These are phyloP conservation scores for Mrakia gelida DNA, from an alignment of 768 basidiomycete genomes.

Conservation along the genomic window DNA sequence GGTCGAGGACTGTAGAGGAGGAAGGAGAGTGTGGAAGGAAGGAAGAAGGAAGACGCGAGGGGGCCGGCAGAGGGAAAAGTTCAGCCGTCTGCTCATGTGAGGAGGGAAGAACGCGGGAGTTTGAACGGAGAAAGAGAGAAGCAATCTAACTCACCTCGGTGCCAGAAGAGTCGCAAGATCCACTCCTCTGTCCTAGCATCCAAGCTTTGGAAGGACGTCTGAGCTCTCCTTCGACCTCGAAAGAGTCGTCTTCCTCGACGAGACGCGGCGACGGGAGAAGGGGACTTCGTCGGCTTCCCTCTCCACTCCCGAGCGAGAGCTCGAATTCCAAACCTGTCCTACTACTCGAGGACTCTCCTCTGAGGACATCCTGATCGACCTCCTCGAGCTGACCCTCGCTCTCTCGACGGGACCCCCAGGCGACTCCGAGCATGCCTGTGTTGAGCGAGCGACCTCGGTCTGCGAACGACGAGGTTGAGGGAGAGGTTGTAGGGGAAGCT, in stretches of 20 bases:
- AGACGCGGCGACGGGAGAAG: constrained; percentile 4
- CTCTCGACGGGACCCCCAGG: background rate
- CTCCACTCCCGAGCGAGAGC: background rate
- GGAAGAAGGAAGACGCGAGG: background rate
- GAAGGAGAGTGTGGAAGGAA: background rate
- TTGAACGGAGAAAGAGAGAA: background rate
- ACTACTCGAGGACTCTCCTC: background rate
- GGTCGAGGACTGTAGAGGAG: background rate
- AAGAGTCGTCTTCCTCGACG: background rate
- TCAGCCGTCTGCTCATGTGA: background rate
- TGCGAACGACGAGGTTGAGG: background rate
- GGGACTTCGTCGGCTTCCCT: background rate
- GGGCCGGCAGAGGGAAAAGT: background rate
- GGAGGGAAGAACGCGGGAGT: background rate
- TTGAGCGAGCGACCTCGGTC: background rate
- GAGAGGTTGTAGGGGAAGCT: background rate
- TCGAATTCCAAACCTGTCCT: background rate
- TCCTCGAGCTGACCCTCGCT: background rate
- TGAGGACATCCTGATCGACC: background rate
- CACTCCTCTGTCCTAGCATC: constrained; percentile 9
- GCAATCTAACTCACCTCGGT: background rate
- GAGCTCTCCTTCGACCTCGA: constrained; percentile 8
- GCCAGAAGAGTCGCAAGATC: background rate
- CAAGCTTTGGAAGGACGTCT: constrained; percentile 1
- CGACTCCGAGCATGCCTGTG: constrained; percentile 15